Conservation (phyloP, 768 basidiomycete genomes). For the Boletus vinaceobasis region DNA sequence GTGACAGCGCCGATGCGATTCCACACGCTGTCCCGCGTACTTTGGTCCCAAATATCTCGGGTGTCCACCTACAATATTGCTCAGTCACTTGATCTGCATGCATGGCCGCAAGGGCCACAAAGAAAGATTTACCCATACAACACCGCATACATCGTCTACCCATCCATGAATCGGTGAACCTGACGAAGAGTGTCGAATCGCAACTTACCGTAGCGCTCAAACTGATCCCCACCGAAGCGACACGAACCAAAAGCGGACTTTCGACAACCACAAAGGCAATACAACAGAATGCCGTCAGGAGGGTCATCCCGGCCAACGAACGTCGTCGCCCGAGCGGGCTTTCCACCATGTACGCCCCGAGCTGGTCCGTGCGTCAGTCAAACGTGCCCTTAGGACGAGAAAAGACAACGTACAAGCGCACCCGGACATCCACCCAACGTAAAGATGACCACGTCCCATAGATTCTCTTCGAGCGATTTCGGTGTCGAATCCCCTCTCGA, state of each 20-base stretch:
- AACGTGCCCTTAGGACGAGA: neutral
- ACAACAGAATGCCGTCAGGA: conserved; percentile 74
- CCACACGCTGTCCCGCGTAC: conserved; percentile 89
- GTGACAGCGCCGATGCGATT: conserved; percentile 79
- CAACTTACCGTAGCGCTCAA: conserved; percentile 57
- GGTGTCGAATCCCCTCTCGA: conserved; percentile 23
- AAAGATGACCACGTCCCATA: conserved; percentile 87
- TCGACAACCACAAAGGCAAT: conserved; percentile 61
- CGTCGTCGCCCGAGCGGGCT: conserved; percentile 61
- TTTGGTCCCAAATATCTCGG: conserved; percentile 81
- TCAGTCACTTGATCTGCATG: neutral
- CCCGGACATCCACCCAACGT: conserved; percentile 84
- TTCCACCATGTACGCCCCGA: conserved; percentile 85
- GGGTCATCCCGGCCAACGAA: conserved; percentile 73
- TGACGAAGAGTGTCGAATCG: neutral
- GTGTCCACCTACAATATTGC: conserved; percentile 56
- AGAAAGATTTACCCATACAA: conserved; percentile 53
- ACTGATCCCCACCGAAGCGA: conserved; percentile 73
- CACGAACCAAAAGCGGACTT: conserved; percentile 54
- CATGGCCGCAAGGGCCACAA: neutral
- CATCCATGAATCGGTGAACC: neutral
- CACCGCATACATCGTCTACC: conserved; percentile 82
- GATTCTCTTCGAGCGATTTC: conserved; percentile 54
- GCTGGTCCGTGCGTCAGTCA: conserved; percentile 35
- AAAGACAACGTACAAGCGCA: conserved; percentile 54